These are phyloP conservation scores for Intubia oerlemansii DNA, from an alignment of 2,329 filamentous ascomycete species.

Conservation along the genomic window DNA sequence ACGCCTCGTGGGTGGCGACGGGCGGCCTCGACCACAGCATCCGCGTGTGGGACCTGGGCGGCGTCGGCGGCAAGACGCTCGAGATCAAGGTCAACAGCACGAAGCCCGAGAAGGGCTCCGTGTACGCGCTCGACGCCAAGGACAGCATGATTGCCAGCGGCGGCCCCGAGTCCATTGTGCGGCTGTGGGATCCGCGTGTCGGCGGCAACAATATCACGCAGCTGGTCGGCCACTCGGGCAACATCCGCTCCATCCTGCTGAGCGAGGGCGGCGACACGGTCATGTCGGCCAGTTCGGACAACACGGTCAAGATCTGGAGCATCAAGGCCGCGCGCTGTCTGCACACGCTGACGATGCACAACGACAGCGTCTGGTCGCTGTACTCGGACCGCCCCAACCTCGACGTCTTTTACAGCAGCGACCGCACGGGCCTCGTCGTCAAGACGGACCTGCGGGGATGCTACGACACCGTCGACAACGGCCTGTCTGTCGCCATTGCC, in stretches of 20 bases:
- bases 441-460: conserved; percentile 77
- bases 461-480: conserved; percentile 50
- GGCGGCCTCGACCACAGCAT: conserved; percentile 87
- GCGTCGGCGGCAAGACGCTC: conserved; percentile 57
- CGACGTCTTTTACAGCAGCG: conserved; percentile 82
- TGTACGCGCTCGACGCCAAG: conserved; percentile 72
- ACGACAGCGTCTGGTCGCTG: conserved; percentile 91
- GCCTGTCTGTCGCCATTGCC: conserved; percentile 71
- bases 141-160: conserved; percentile 73
- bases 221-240: conserved; percentile 91
- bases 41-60: conserved; percentile 80
- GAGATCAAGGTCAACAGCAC: conserved; percentile 74
- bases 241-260: conserved; percentile 75
- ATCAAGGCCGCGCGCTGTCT: conserved; percentile 88
- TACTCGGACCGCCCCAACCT: conserved; percentile 75
- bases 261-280: conserved; percentile 78
- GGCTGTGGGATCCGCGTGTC: conserved; percentile 76
- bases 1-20: conserved; percentile 70
- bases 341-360: conserved; percentile 98
- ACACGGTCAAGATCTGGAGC: conserved; percentile 96
- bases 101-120: conserved; percentile 71
- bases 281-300: conserved; percentile 84
- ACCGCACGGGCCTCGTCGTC: conserved; percentile 80
- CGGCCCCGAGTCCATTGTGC: conserved; percentile 80
- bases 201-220: conserved; percentile 75